Base-by-base conservation (phyloP, 1,139 yeast species). In the Geotrichum reessii region DNA sequence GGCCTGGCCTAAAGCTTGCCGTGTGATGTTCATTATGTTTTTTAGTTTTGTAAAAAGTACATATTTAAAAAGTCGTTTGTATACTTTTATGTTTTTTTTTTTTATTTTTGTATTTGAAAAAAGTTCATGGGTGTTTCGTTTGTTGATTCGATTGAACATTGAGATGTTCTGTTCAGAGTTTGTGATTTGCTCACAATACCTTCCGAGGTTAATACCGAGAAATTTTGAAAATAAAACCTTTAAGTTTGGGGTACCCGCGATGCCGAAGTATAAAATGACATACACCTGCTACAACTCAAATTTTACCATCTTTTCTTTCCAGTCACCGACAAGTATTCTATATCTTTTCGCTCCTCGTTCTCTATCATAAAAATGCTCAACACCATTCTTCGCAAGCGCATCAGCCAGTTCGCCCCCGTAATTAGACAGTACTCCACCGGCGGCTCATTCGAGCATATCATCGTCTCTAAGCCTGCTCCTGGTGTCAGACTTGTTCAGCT, bases 401-500 rank as follows among this genome's bases (percentile, higher is more conserved):
- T 52, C 14, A n/a, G 42, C 40, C 25, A 44, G 17, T 14, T 25
- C 21, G 19, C 40, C 22, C 44, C 44, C 17, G 19, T 19, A 1
- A 37, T 37, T 12, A 28, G 55, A n/a, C 14, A 33, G 37, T 52
- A 52, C 42, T 52, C 70, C 22, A 65, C 70, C 12, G 71, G 74
- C 6, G 70, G 64, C 28, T 68, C 74, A 17, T 76, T 72, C 64
- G 76, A 76, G 63, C 66, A 70, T 64, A 73, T 78, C 51, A 63
- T 74, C 40, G 73, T 75, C 4, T 72, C 79, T 19, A 68, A 66
- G 54, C 81, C 81, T 8, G 67, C 70, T 1, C 61, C 69, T 0
- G 79, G 79, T 17, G 82, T 79, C 17, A 68, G 76, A 1, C 73
- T 73, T 59, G 81, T 86, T 64, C 81, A 85, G 27, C 72, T 86